These are phyloP conservation scores for Otatea glauca DNA, from an alignment of 176 grass and related monocot species.

Conservation along the genomic window DNA sequence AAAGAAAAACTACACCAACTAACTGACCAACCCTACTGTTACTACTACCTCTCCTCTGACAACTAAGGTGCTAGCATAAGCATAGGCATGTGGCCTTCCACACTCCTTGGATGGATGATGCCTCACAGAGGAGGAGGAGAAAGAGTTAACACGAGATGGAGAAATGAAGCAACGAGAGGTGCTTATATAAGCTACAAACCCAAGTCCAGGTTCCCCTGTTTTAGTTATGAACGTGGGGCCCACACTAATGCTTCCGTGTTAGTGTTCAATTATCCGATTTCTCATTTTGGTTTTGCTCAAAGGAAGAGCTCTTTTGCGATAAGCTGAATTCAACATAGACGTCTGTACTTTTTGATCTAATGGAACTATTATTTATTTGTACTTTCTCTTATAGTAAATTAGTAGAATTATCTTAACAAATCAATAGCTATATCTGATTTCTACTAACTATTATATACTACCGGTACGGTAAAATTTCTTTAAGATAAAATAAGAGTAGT, in stretches of 20 bases:
- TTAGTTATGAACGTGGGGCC: conserved; percentile 21
- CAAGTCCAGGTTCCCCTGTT: background rate
- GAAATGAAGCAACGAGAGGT: background rate
- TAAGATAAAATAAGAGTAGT: no score
- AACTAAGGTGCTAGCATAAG: background rate
- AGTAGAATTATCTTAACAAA: no score
- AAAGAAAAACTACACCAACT: background rate
- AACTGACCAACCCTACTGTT: background rate
- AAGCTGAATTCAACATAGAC: no score
- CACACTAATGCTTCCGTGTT: background rate
- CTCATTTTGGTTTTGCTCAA: background rate
- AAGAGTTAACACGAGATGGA: background rate
- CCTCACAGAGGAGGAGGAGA: background rate
- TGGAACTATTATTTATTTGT: no score
- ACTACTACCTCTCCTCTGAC: background rate
- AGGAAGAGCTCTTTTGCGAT: no score
- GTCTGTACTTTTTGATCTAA: no score
- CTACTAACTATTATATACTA: no score
- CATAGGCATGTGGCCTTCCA: conserved; percentile 4
- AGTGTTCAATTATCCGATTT: background rate
- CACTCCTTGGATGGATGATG: conserved; percentile 22
- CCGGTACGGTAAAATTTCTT: no score
- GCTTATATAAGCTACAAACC: conserved; percentile 34
- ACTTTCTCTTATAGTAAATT: no score
- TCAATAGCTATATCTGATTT: no score